Percentiles rank a stretch among this genome's conserved stretches.
Evolutionary conservation across 768 basidiomycete species (phyloP).

Genomic region (Tubosaeta sp.): DNA sequence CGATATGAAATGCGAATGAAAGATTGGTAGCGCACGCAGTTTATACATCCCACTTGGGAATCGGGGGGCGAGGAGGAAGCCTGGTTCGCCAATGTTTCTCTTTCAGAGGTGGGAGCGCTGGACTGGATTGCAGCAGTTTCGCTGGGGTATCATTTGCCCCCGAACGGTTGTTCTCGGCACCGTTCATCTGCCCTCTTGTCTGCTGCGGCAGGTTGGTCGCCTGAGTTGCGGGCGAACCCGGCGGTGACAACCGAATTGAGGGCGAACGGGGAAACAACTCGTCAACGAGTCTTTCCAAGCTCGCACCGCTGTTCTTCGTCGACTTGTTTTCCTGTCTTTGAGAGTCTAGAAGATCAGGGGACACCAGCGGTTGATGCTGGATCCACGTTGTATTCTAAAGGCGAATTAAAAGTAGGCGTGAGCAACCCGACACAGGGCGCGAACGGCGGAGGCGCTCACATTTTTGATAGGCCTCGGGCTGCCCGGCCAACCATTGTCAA

Average conservation of each 20-base stretch:
- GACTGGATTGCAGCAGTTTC: not conserved
- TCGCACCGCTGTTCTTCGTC: not conserved
- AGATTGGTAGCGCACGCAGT: not conserved
- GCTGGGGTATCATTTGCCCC: not conserved
- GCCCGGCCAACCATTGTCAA: constrained; percentile 12
- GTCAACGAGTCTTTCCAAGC: constrained; percentile 13
- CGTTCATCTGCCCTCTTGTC: not conserved
- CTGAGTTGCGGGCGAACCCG: constrained; percentile 10
- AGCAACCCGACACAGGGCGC: not conserved
- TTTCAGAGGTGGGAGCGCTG: not conserved
- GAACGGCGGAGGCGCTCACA: constrained; percentile 9
- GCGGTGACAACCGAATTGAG: constrained; percentile 18
- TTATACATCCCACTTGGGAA: constrained; percentile 29
- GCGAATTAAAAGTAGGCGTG: not conserved
- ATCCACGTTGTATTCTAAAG: constrained; percentile 8
- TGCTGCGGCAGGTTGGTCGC: not conserved
- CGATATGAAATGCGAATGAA: not conserved
- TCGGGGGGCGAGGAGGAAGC: constrained; percentile 28
- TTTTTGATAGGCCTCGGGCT: constrained; percentile 8
- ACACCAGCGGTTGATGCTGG: constrained; percentile 13
- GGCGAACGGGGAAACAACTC: constrained; percentile 12
- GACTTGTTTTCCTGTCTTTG: not conserved
- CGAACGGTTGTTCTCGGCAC: not conserved
- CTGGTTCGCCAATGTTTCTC: constrained; percentile 22
- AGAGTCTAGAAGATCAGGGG: not conserved